phyloP scores from a whole-genome alignment of 2,329 filamentous ascomycete genomes.

The Aspergillus proliferans region DNA sequence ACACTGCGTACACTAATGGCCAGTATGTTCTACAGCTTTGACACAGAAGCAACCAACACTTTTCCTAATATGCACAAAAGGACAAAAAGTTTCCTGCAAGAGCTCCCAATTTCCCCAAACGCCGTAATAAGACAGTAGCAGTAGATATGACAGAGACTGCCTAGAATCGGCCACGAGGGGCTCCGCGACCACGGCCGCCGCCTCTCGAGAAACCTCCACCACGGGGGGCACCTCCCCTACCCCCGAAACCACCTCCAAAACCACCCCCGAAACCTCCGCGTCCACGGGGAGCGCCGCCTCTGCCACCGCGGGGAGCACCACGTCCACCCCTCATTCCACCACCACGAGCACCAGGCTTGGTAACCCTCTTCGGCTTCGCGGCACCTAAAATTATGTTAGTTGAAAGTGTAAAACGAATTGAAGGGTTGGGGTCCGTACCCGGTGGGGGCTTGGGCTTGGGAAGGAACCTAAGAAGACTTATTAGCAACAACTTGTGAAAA shows the following conservation, averaged over 20 bases:
- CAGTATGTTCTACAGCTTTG: constrained; percentile 27
- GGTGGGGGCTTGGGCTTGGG: constrained; percentile 78
- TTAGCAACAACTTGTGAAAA: constrained; percentile 9
- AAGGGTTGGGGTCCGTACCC: constrained; percentile 29
- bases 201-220: constrained; percentile 20
- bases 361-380: constrained; percentile 55
- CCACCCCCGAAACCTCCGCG: constrained; percentile 42
- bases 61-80: constrained; percentile 31
- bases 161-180: constrained; percentile 24
- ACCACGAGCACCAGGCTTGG: constrained; percentile 43
- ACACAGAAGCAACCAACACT: constrained; percentile 22
- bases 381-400: constrained; percentile 49
- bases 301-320: constrained; percentile 38
- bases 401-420: constrained; percentile 4
- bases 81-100: constrained; percentile 31
- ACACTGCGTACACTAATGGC: constrained; percentile 11
- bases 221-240: constrained; percentile 35
- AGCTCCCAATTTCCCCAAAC: constrained; percentile 39
- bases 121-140: constrained; percentile 36
- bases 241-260: constrained; percentile 36
- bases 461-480: constrained; percentile 58
- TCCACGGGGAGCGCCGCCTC: constrained; percentile 35
- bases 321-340: constrained; percentile 42
- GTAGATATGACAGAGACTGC: constrained; percentile 19
- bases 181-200: constrained; percentile 26